phyloP scores from a whole-genome alignment of 768 basidiomycete genomes.

The Kwoniella heveanensis region DNA sequence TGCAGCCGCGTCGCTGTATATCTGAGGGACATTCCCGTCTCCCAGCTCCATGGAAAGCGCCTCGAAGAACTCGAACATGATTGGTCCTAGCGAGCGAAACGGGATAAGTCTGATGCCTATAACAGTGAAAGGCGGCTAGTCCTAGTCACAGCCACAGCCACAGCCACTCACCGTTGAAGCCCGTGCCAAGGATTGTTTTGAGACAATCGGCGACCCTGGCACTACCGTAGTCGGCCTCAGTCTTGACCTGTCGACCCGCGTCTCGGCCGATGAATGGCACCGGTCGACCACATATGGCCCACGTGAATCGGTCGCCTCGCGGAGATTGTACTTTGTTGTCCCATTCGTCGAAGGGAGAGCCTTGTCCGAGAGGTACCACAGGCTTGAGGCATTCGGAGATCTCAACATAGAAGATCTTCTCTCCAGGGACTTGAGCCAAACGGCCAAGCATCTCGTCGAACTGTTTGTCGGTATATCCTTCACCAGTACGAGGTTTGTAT shows the following conservation, averaged over 20 bases:
- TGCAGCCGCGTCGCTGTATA: conserved; percentile 1
- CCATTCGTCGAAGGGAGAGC: conserved; percentile 19
- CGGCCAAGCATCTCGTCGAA: conserved; percentile 25
- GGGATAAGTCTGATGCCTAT: background rate
- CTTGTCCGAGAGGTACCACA: conserved; percentile 15
- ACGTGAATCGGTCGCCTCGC: too few species aligned
- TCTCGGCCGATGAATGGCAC: too few species aligned
- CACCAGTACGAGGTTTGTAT: conserved; percentile 31
- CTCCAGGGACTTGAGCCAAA: conserved; percentile 14
- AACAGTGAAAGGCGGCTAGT: background rate
- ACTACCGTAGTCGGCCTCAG: too few species aligned
- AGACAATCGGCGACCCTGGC: background rate
- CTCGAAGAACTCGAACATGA: conserved; percentile 26
- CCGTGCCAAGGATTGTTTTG: conserved; percentile 18
- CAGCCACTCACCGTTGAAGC: conserved; percentile 28
- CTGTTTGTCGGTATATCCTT: conserved; percentile 32
- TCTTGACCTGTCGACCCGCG: too few species aligned
- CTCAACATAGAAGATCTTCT: conserved; percentile 47
- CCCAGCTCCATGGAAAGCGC: conserved; percentile 17
- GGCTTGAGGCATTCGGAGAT: conserved; percentile 35
- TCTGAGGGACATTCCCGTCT: conserved; percentile 5
- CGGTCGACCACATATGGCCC: too few species aligned
- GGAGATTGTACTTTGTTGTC: background rate
- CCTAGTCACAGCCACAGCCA: too few species aligned
- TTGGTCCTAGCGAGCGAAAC: conserved; percentile 20